These are phyloP conservation scores for Naganishia cerealis DNA, from an alignment of 1,284 basidiomycete genomes.

Conservation along the genomic window DNA sequence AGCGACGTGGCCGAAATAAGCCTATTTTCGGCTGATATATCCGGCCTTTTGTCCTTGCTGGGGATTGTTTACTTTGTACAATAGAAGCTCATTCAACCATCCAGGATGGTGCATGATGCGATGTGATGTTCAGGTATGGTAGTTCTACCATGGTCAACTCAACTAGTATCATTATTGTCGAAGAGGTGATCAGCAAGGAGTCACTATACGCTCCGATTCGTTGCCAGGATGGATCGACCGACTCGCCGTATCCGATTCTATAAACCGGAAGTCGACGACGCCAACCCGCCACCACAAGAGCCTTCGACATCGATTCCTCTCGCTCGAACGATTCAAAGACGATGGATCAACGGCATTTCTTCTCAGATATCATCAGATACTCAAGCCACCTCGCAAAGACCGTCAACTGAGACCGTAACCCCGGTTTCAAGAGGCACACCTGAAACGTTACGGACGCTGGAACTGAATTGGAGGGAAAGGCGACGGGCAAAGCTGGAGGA, in stretches of 20 bases:
- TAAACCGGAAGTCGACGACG: constrained; percentile 3
- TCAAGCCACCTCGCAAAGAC: neutral
- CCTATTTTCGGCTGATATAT: no score
- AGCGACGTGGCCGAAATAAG: no score
- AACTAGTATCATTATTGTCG: no score
- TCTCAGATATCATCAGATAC: neutral
- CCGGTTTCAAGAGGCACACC: constrained; percentile 13
- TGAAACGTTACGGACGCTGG: constrained; percentile 15
- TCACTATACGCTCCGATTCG: neutral
- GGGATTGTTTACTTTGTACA: constrained; percentile 23
- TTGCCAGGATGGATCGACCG: neutral
- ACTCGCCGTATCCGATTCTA: constrained; percentile 25
- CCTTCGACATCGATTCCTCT: neutral
- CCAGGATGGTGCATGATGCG: neutral
- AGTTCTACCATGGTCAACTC: neutral
- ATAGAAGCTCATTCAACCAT: constrained; percentile 18
- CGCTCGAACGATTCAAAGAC: neutral
- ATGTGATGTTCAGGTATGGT: no score
- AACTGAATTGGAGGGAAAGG: constrained; percentile 24
- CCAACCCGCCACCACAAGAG: neutral
- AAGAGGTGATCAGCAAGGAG: no score
- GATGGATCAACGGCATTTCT: neutral
- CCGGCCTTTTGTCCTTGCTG: neutral
- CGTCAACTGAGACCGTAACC: neutral
- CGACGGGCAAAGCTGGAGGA: constrained; percentile 24